These are phyloP conservation scores for Chytriomyces hyalinus DNA, from an alignment of 192 early-diverging fungal genomes.

Conservation along the genomic window DNA sequence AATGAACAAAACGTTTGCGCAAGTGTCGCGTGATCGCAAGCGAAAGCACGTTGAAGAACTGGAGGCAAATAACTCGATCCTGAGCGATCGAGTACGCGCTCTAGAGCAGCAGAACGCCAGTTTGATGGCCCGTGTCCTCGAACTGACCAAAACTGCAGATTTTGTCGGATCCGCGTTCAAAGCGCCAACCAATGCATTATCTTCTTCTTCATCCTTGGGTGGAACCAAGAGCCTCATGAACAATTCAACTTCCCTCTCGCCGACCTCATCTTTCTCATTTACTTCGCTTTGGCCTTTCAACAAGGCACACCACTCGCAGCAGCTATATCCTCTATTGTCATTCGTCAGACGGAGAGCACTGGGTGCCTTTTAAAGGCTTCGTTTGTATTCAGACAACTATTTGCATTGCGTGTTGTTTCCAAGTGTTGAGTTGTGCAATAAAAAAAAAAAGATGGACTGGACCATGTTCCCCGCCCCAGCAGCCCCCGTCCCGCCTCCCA, in stretches of 20 bases:
- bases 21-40: slow-evolving; percentile 24
- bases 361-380: no score
- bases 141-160: slow-evolving; percentile 13
- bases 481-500: neutral
- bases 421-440: no score
- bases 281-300: slow-evolving; percentile 11
- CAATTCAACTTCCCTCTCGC: neutral
- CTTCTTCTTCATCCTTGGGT: neutral
- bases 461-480: neutral
- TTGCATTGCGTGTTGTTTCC: no score
- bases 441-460: neutral
- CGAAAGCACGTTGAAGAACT: slow-evolving; percentile 35
- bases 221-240: neutral
- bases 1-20: slow-evolving; percentile 34
- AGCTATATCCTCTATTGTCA: slow-evolving; percentile 18
- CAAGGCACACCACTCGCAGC: slow-evolving; percentile 11
- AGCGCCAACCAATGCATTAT: neutral
- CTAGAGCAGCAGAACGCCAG: slow-evolving; percentile 16
- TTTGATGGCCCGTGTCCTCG: slow-evolving; percentile 17
- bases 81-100: slow-evolving; percentile 3
- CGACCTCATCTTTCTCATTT: neutral
- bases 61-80: slow-evolving; percentile 13
- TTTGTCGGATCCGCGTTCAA: slow-evolving; percentile 8
- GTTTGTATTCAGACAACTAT: no score
- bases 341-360: neutral